Conservation (phyloP, 768 basidiomycete genomes). For the Rubroboletus satanas region DNA sequence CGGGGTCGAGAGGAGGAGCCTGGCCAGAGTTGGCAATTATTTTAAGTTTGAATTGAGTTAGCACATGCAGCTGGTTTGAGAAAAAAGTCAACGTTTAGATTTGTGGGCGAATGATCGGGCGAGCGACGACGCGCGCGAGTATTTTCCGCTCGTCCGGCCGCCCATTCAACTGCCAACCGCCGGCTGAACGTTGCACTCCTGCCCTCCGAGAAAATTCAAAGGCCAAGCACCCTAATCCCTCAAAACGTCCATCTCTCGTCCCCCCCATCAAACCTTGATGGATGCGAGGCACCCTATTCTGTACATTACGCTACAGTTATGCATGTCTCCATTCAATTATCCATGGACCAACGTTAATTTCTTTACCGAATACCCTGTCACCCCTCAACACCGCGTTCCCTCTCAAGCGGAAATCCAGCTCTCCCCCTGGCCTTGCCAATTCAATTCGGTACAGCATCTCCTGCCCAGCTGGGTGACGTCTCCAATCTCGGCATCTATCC, state of each 20-base stretch:
- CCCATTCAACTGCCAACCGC: not conserved
- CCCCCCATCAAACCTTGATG: conserved; percentile 28
- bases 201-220: conserved; percentile 13
- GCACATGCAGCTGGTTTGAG: conserved; percentile 16
- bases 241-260: not conserved
- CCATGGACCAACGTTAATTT: conserved; percentile 20
- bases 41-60: conserved; percentile 63
- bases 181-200: not conserved
- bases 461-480: not conserved
- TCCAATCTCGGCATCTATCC: conserved; percentile 5
- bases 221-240: conserved; percentile 5
- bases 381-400: too few relatives aligned
- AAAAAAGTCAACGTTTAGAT: conserved; percentile 14
- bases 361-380: conserved; percentile 5
- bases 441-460: not conserved
- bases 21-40: conserved; percentile 32
- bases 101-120: conserved; percentile 22
- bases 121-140: too few relatives aligned
- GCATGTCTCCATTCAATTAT: conserved; percentile 3
- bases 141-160: conserved; percentile 19
- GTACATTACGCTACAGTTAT: conserved; percentile 6
- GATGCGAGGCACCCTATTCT: conserved; percentile 7
- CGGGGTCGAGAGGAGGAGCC: conserved; percentile 21
- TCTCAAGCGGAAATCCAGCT: not conserved
- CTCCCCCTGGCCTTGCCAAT: not conserved